Evolutionary conservation across 176 grass and related monocot genomes (phyloP), one percentile per base, ranked within the genome.

Genomic region (Musa troglodytarum): DNA sequence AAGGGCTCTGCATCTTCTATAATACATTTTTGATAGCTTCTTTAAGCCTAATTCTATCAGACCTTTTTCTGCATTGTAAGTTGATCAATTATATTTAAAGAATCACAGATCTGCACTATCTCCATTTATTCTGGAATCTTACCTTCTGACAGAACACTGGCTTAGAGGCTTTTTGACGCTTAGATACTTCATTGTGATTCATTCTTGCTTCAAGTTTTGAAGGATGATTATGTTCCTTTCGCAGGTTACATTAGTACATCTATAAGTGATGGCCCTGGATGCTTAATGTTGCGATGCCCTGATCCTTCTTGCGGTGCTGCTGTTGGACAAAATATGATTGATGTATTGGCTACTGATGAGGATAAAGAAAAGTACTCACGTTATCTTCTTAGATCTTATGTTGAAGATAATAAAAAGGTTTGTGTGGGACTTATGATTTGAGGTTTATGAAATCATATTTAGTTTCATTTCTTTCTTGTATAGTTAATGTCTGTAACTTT

Each of bases 391-490:
- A 92, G 96, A 82, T 99, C 96, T 77, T 99, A 99, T 84, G 86
- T 99, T 7, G 96, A 99, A 89, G 96, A 99, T 89, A 99, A 95
- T 81, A 87, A 91, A 81, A 99, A 99, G 88, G 96, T 94, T 80
- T 54, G 53, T 34, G 74, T 28, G 63, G 69, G 71, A 73, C 61
- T 16, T 11, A 54, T 55, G 8, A 19, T 11, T 34, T 69, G 34
- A 28, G 34, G 34, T 43, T 43, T 43, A 43, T 43, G 4, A 5
- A 43, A 43, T 43, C 34, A 43, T 43, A 43, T 43, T 43, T 43
- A 43, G 34, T 43, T 43, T 43, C 3, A 43, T 43, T 43, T 43
- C 34, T 43, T 43, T 43, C 34, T 43, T 43, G 34, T 43, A 43
- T 43, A 43, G 4, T 43, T 43, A 43, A 43, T 43, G 34, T 43